Evolutionary conservation across 2,329 filamentous ascomycete species (phyloP), one percentile per base, ranked within the genome.

Genomic region (Microsporum audouinii): DNA sequence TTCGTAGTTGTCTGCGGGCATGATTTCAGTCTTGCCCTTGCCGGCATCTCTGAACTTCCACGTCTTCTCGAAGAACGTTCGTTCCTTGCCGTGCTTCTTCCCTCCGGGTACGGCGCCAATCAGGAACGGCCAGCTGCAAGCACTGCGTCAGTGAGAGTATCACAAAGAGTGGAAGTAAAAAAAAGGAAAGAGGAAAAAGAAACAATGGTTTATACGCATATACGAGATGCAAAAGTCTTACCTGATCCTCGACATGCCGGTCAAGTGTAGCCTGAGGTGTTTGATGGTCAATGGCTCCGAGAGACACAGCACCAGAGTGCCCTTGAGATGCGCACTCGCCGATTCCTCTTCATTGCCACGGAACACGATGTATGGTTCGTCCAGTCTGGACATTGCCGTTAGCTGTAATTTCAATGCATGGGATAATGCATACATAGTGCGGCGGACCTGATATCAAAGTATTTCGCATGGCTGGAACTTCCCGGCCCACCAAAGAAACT

Each of bases 301-400:
- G 39, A 92, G 78, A 69, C 88, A 91, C 39, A 92, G 78, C 39
- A 91, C 86, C 36, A 92, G 76, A 29, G 82, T 83, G 55, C 89
- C 89, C 69, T 86, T 88, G 66, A 94, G 76, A 60, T 88, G 75
- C 68, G 89, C 88, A 63, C 87, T 88, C 49, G 87, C 83, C 55
- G 88, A 87, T 70, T 92, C 89, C 71, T 88, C 80, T 61, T 89
- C 85, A 66, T 77, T 81, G 63, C 89, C 89, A 59, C 88, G 85
- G 65, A 94, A 87, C 34, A 92, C 85, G 62, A 92, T 83, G 61
- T 91, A 88, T 68, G 89, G 86, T 69, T 87, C 86, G 59, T 91
- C 87, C 63, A 91, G 81, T 59, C 88, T 47, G 58, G 33, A 49
- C 38, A 29, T 47, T 2, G 47, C 17, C 17, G 23, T 64, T 70